Base-by-base conservation (phyloP, 2,329 filamentous ascomycete genomes). In the Penicillium sumatraense region DNA sequence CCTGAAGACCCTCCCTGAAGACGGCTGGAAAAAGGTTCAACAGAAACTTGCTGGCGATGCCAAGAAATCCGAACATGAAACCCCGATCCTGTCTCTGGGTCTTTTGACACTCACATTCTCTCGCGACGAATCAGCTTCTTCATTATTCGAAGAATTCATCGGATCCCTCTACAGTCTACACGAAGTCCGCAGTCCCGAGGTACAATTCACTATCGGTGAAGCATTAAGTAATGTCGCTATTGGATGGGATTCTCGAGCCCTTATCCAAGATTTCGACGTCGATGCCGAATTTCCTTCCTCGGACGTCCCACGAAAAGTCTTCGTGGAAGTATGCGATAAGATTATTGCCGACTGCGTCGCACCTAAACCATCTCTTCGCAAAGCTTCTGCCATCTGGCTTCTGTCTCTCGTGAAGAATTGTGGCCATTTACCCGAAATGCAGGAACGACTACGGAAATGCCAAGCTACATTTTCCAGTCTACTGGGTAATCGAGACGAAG, bases 301-400 rank as follows among this genome's bases (percentile, higher is more conserved):
- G 36, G 59, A 66, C 3, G 65, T 76, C 23, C 68, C 73, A 6
- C 61, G 67, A 16, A 67, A 65, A 1, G 72, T 81, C 49, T 75
- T 89, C 23, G 75, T 76, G 8, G 74, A 78, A 0, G 80, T 90
- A 1, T 77, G 96, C 5, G 84, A 90, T 56, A 92, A 88, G 68
- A 82, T 96, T 2, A 80, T 98, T 44, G 77, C 78, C 2, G 89
- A 95, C 66, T 95, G 89, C 76, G 88, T 89, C 65, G 86, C 88
- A 8, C 91, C 91, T 0, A 97, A 97, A 68, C 95, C 95, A 1
- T 89, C 92, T 0, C 79, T 97, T 4, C 87, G 92, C 64, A 96
- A 96, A 70, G 92, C 93, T 3, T 93, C 93, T 0, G 92, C 92
- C 0, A 96, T 99, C 64, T 98, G 95, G 95, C 83, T 98, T 0